Evolutionary conservation across 805 yeast genomes (phyloP).

Genomic region (Wickerhamomyces tratensis): DNA sequence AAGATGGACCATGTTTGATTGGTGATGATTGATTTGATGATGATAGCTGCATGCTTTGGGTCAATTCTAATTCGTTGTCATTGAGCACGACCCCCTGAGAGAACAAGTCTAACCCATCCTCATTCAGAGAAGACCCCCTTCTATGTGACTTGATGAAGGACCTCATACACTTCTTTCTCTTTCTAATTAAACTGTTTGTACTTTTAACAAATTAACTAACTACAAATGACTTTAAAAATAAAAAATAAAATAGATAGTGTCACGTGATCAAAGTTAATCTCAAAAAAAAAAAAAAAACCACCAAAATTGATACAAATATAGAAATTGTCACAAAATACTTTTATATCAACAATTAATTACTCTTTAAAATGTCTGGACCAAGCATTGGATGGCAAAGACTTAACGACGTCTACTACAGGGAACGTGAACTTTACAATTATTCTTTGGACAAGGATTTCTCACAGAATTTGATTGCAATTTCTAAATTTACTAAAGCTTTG

Average conservation of each 20-base stretch:
- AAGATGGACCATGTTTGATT: background rate
- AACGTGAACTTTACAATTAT: constrained; percentile 36
- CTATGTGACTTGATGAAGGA: constrained; percentile 30
- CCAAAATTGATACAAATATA: no score
- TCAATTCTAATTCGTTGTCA: background rate
- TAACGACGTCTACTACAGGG: constrained; percentile 58
- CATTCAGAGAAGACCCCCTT: constrained; percentile 23
- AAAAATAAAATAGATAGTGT: no score
- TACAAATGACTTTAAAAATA: no score
- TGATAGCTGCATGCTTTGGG: background rate
- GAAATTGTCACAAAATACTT: no score
- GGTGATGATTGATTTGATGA: constrained; percentile 5
- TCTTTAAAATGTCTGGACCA: no score
- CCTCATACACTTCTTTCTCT: constrained; percentile 24
- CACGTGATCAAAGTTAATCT: no score
- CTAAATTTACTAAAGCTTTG: constrained; percentile 5
- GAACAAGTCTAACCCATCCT: background rate
- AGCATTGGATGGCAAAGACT: constrained; percentile 64
- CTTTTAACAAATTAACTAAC: no score
- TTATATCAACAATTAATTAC: no score
- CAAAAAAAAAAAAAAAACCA: no score
- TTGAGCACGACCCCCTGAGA: no score
- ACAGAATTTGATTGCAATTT: constrained; percentile 1
- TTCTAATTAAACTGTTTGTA: no score
- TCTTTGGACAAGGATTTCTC: background rate